phyloP scores from a whole-genome alignment of 176 grass and related monocot species.

The Cenchrus americanus region DNA sequence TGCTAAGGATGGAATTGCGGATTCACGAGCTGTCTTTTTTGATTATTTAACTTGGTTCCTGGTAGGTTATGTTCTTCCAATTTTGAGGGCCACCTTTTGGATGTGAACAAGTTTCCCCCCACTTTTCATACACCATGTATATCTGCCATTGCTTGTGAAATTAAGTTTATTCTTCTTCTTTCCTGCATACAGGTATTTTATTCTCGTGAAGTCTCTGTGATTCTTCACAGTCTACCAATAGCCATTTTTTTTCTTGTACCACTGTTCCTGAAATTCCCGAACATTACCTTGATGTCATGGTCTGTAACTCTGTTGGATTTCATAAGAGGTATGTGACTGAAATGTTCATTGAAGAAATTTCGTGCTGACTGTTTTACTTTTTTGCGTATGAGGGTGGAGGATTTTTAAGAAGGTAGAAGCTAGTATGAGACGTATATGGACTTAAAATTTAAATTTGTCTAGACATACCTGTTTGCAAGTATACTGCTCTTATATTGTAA shows the following conservation, averaged over 20 bases:
- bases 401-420: background rate
- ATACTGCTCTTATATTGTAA: background rate
- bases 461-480: background rate
- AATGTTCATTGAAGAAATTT: conserved; percentile 28
- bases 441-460: background rate
- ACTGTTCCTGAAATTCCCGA: conserved; percentile 67
- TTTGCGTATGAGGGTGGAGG: background rate
- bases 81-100: conserved; percentile 22
- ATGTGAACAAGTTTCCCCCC: background rate
- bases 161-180: conserved; percentile 33
- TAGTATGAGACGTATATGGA: background rate
- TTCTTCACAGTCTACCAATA: conserved; percentile 81
- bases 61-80: conserved; percentile 60
- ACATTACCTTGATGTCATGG: conserved; percentile 58
- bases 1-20: conserved; percentile 40
- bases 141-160: conserved; percentile 32
- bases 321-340: conserved; percentile 63
- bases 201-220: conserved; percentile 68
- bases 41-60: conserved; percentile 98
- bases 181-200: conserved; percentile 79
- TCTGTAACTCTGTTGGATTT: conserved; percentile 59
- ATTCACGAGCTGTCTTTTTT: conserved; percentile 77
- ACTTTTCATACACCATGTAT: conserved; percentile 12
- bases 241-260: conserved; percentile 71
- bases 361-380: background rate